Percentiles rank a stretch among this genome's conserved stretches.
Evolutionary conservation across 1,284 basidiomycete genomes (phyloP).

Genomic region (Ganoderma sinense): DNA sequence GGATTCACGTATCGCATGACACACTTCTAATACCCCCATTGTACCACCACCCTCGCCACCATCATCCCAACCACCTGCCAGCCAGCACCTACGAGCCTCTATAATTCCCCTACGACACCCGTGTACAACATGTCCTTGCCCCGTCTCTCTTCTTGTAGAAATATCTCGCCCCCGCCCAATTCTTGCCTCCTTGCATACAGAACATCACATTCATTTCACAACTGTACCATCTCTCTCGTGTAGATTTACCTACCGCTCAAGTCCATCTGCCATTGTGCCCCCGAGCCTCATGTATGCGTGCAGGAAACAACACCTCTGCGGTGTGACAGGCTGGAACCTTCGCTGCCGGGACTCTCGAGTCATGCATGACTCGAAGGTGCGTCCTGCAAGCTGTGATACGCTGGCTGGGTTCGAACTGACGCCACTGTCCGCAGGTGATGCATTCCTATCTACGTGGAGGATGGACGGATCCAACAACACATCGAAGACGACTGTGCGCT

Average conservation of each 20-base stretch:
- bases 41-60: slow-evolving; percentile 19
- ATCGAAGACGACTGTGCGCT: background rate
- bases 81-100: background rate
- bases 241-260: slow-evolving; percentile 3
- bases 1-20: slow-evolving; percentile 16
- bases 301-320: background rate
- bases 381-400: background rate
- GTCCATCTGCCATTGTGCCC: background rate
- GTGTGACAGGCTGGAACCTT: background rate
- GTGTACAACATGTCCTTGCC: slow-evolving; percentile 18
- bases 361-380: background rate
- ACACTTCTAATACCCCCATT: slow-evolving; percentile 23
- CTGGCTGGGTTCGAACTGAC: background rate
- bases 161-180: background rate
- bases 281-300: slow-evolving; percentile 1
- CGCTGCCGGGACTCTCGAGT: background rate
- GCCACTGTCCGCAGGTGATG: background rate
- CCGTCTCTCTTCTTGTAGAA: background rate
- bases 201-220: slow-evolving; percentile 17
- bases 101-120: slow-evolving; percentile 16
- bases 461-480: too few relatives aligned
- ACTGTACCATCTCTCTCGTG: slow-evolving; percentile 30
- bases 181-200: background rate
- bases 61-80: background rate
- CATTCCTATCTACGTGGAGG: background rate